Conservation (phyloP, 768 basidiomycete species). For the Gloeophyllum trabeum region DNA sequence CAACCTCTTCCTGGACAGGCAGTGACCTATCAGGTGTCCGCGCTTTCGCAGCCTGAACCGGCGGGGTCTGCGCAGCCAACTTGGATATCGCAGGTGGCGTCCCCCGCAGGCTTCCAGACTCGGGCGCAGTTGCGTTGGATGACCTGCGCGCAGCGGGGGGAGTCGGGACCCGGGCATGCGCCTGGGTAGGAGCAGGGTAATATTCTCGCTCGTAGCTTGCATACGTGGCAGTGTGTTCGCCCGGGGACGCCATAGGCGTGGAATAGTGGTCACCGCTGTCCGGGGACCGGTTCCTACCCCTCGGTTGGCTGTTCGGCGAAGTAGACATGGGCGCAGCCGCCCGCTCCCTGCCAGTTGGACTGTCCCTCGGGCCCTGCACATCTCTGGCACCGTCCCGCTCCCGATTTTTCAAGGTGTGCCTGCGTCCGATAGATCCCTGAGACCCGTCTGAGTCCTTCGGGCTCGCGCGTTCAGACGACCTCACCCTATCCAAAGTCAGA, state of each 20-base stretch:
- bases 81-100: slow-evolving; percentile 25
- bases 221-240: slow-evolving; percentile 33
- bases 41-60: slow-evolving; percentile 34
- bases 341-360: slow-evolving; percentile 21
- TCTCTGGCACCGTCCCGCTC: slow-evolving; percentile 14
- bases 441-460: slow-evolving; percentile 38
- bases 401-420: slow-evolving; percentile 9
- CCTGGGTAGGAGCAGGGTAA: slow-evolving; percentile 9
- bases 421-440: slow-evolving; percentile 13
- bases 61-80: slow-evolving; percentile 41
- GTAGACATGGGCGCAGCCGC: slow-evolving; percentile 19
- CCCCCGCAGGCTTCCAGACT: slow-evolving; percentile 13
- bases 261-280: slow-evolving; percentile 22
- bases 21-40: slow-evolving; percentile 64
- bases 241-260: slow-evolving; percentile 34
- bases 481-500: slow-evolving; percentile 45
- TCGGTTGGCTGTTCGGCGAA: slow-evolving; percentile 21
- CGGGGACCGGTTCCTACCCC: slow-evolving; percentile 40
- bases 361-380: no score
- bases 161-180: slow-evolving; percentile 16
- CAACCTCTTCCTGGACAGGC: slow-evolving; percentile 67
- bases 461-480: slow-evolving; percentile 35
- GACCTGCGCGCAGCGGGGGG: slow-evolving; percentile 18
- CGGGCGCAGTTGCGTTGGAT: slow-evolving; percentile 7
- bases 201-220: slow-evolving; percentile 27